Evolutionary conservation across 108 stramenopile species (phyloP).

Genomic region (Skeletonema menzelii): DNA sequence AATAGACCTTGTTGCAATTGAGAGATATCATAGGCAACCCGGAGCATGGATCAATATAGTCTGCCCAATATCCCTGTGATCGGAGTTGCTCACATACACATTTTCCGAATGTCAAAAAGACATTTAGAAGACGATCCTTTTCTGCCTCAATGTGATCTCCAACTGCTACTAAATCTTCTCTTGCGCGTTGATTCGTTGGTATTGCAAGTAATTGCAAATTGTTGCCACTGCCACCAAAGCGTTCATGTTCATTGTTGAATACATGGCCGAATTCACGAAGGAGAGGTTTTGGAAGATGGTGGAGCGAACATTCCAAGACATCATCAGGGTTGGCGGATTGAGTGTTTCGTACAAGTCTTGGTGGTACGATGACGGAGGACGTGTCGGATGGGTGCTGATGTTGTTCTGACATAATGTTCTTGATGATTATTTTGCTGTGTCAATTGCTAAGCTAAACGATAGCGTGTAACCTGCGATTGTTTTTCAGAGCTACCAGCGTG

Average conservation of each 20-base stretch:
- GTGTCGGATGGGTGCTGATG: background rate
- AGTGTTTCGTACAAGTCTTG: constrained; percentile 39
- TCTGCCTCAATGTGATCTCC: constrained; percentile 85
- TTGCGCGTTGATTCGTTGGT: constrained; percentile 85
- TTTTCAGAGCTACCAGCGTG: too few species aligned
- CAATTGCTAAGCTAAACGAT: too few species aligned
- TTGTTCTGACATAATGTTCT: background rate
- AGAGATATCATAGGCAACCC: constrained; percentile 91
- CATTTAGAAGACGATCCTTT: constrained; percentile 87
- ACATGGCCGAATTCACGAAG: constrained; percentile 85
- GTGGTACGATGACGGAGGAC: constrained; percentile 45
- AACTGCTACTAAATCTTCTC: constrained; percentile 81
- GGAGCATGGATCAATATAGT: constrained; percentile 98
- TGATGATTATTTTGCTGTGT: background rate
- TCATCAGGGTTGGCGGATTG: constrained; percentile 29
- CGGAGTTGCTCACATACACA: constrained; percentile 61
- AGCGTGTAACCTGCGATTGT: too few species aligned
- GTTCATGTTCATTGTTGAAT: constrained; percentile 66
- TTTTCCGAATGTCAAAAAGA: constrained; percentile 78
- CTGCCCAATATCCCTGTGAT: constrained; percentile 80
- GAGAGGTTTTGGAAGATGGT: constrained; percentile 73
- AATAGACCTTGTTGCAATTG: constrained; percentile 80
- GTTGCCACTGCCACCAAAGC: constrained; percentile 3
- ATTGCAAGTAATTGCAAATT: constrained; percentile 67
- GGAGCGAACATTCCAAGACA: constrained; percentile 69